Evolutionary conservation across 2,329 filamentous ascomycete species (phyloP).

Genomic region (Teratosphaeria gauchensis): DNA sequence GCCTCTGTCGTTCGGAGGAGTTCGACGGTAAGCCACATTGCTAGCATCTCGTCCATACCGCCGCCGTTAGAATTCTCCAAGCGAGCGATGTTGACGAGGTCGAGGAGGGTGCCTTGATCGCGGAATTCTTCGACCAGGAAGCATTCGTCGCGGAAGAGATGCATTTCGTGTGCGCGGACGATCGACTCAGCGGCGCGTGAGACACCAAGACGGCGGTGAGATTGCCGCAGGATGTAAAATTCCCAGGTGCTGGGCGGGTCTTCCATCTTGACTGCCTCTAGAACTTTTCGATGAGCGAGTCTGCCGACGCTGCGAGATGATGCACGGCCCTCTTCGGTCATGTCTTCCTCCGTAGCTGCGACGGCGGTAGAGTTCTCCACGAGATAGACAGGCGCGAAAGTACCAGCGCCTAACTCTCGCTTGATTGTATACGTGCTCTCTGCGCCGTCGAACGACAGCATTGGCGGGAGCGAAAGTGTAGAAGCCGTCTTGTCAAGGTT

Average conservation of each 20-base stretch:
- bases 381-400: conserved; percentile 91
- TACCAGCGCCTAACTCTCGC: conserved; percentile 80
- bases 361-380: conserved; percentile 52
- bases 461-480: conserved; percentile 50
- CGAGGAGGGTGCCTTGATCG: conserved; percentile 84
- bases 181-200: conserved; percentile 64
- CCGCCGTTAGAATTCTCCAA: conserved; percentile 44
- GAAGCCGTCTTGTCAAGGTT: conserved; percentile 52
- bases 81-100: conserved; percentile 80
- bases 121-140: conserved; percentile 83
- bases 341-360: conserved; percentile 24
- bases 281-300: conserved; percentile 45
- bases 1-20: conserved; percentile 82
- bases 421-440: conserved; percentile 65
- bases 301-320: conserved; percentile 48
- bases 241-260: conserved; percentile 84
- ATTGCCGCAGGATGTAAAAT: conserved; percentile 86
- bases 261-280: conserved; percentile 94
- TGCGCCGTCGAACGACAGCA: conserved; percentile 58
- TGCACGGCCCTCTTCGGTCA: conserved; percentile 37
- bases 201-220: conserved; percentile 64
- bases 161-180: conserved; percentile 77
- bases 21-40: conserved; percentile 93
- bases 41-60: conserved; percentile 79
- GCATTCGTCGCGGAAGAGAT: conserved; percentile 81